Conservation (phyloP, 768 basidiomycete species). For the Tylopilus vinaceipallidus region DNA sequence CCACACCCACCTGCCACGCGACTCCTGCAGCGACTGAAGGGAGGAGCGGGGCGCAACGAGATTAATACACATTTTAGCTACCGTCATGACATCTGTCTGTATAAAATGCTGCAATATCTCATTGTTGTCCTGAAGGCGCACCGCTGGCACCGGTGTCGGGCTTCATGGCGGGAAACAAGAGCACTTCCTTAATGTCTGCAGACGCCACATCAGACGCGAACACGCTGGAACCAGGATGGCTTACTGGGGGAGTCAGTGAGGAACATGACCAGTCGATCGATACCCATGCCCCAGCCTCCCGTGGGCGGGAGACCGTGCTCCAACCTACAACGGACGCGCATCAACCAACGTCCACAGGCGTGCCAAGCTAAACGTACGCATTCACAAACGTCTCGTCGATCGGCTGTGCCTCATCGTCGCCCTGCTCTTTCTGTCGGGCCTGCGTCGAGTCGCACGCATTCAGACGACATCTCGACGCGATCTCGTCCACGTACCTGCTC, state of each 20-base stretch:
- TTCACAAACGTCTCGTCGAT: constrained; percentile 95
- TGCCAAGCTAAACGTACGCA: constrained; percentile 58
- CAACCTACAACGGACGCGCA: constrained; percentile 61
- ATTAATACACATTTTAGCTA: too few relatives aligned
- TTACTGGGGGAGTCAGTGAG: constrained; percentile 91
- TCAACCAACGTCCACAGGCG: too few relatives aligned
- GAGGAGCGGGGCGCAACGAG: too few relatives aligned
- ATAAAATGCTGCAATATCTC: neutral
- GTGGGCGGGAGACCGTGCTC: constrained; percentile 98
- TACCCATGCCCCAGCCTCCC: constrained; percentile 95
- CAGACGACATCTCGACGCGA: neutral
- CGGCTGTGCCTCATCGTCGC: constrained; percentile 97
- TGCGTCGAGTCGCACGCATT: constrained; percentile 30
- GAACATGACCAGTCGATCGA: constrained; percentile 98
- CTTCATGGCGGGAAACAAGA: constrained; percentile 98
- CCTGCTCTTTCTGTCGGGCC: constrained; percentile 90
- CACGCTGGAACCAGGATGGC: constrained; percentile 24
- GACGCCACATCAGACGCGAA: neutral
- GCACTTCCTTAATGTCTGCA: constrained; percentile 92
- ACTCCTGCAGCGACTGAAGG: too few relatives aligned
- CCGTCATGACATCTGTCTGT: too few relatives aligned
- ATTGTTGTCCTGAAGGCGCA: constrained; percentile 26
- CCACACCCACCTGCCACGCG: too few relatives aligned
- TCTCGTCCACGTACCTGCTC: constrained; percentile 62
- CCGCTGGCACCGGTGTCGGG: constrained; percentile 53